Evolutionary conservation across 2,329 filamentous ascomycete species (phyloP).

Genomic region (Fusarium sp.): DNA sequence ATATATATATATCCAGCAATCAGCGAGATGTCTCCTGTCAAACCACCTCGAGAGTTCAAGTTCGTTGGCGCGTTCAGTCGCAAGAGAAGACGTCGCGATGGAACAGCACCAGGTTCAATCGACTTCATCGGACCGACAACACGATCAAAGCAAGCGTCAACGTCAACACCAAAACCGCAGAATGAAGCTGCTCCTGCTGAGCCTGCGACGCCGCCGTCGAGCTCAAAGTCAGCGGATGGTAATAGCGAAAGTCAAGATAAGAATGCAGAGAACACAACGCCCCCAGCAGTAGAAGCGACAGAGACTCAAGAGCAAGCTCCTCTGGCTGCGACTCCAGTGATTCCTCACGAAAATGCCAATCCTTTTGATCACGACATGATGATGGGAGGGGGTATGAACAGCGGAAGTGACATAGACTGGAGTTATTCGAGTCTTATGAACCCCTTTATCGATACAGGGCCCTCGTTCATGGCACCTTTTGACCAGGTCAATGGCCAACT

Average conservation of each 20-base stretch:
- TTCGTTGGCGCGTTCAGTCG: not conserved
- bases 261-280: fast-evolving
- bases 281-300: not conserved
- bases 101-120: not conserved
- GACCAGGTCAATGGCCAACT: not conserved
- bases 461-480: not conserved
- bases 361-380: not conserved
- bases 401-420: not conserved
- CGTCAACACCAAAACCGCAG: not conserved
- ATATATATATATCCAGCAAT: not conserved
- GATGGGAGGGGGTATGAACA: not conserved
- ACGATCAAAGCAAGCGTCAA: not conserved
- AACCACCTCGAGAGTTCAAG: not conserved
- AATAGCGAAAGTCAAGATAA: not conserved
- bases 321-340: not conserved
- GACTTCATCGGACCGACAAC: not conserved
- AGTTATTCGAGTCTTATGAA: not conserved
- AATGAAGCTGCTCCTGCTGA: not conserved
- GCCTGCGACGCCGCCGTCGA: not conserved
- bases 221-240: not conserved
- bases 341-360: not conserved
- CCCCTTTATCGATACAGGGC: not conserved
- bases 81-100: not conserved
- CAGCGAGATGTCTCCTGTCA: not conserved
- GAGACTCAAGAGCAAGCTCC: not conserved